Evolutionary conservation across 179 eudicot species (phyloP).

Genomic region (Gypsophila paniculata): DNA sequence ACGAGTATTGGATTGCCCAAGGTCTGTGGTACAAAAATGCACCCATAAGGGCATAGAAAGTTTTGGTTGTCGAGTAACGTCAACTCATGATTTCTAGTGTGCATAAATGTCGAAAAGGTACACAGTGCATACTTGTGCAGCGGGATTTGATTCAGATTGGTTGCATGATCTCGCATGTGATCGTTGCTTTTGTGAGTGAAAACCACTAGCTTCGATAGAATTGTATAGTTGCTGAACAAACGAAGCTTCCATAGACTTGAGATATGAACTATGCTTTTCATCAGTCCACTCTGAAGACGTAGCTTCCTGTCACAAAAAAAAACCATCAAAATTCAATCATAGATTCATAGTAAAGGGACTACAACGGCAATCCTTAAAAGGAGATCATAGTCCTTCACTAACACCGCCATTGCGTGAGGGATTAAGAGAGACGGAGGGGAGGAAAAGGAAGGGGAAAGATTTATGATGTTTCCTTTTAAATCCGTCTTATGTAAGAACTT

Average conservation of each 20-base stretch:
- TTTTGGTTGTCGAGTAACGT: not conserved
- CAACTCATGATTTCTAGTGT: not conserved
- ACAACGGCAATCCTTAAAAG: no score
- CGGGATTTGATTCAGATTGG: conserved; percentile 21
- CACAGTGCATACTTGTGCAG: conserved; percentile 44
- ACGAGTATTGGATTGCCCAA: not conserved
- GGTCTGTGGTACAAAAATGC: not conserved
- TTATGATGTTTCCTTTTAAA: no score
- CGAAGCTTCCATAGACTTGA: conserved; percentile 84
- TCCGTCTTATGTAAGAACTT: no score
- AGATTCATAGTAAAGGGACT: no score
- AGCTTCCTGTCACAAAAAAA: no score
- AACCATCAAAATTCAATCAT: no score
- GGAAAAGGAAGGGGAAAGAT: no score
- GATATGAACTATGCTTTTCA: conserved; percentile 78
- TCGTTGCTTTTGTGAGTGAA: conserved; percentile 26
- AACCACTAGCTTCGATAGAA: conserved; percentile 42
- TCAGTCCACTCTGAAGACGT: conserved; percentile 66
- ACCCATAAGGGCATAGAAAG: not conserved
- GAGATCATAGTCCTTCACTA: not conserved
- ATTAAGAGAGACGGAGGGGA: not conserved
- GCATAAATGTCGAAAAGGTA: conserved; percentile 4
- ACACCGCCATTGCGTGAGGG: not conserved
- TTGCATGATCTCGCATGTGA: conserved; percentile 33
- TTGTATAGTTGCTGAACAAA: conserved; percentile 71